These are phyloP conservation scores for Camelina sativa DNA, from an alignment of 345 rosid species.

Conservation along the genomic window DNA sequence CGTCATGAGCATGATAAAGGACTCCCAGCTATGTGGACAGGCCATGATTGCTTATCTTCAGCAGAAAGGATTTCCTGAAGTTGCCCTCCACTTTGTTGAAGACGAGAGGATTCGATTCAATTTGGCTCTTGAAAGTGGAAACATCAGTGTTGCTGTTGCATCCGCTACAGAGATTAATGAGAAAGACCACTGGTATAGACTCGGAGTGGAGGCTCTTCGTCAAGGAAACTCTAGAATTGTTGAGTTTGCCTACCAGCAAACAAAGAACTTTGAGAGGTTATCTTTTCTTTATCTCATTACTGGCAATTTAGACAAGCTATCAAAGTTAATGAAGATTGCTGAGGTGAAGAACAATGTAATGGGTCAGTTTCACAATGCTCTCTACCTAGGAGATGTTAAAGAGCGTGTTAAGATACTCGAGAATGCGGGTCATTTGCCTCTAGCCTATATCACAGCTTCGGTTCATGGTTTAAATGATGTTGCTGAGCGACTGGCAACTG, in stretches of 20 bases:
- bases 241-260: slow-evolving; percentile 92
- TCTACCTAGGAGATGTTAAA: slow-evolving; percentile 79
- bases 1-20: slow-evolving; percentile 96
- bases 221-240: slow-evolving; percentile 90
- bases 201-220: slow-evolving; percentile 97
- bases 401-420: slow-evolving; percentile 86
- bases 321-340: slow-evolving; percentile 89
- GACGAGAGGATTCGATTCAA: slow-evolving; percentile 94
- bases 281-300: slow-evolving; percentile 88
- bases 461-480: slow-evolving; percentile 75
- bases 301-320: slow-evolving; percentile 78
- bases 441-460: slow-evolving; percentile 80
- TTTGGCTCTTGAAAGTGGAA: slow-evolving; percentile 92
- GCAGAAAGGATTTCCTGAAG: slow-evolving; percentile 98
- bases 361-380: slow-evolving; percentile 95
- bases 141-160: slow-evolving; percentile 90
- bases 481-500: slow-evolving; percentile 69
- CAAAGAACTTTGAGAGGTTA: slow-evolving; percentile 91
- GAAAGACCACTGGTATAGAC: slow-evolving; percentile 89
- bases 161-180: slow-evolving; percentile 93
- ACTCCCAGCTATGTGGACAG: slow-evolving; percentile 94
- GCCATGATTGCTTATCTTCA: slow-evolving; percentile 97
- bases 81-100: slow-evolving; percentile 95
- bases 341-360: slow-evolving; percentile 87
- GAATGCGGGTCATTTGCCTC: slow-evolving; percentile 84